Percentiles rank a stretch among this genome's conserved stretches.
phyloP scores from a whole-genome alignment of 768 basidiomycete genomes.

The Termitomyces titanicus region DNA sequence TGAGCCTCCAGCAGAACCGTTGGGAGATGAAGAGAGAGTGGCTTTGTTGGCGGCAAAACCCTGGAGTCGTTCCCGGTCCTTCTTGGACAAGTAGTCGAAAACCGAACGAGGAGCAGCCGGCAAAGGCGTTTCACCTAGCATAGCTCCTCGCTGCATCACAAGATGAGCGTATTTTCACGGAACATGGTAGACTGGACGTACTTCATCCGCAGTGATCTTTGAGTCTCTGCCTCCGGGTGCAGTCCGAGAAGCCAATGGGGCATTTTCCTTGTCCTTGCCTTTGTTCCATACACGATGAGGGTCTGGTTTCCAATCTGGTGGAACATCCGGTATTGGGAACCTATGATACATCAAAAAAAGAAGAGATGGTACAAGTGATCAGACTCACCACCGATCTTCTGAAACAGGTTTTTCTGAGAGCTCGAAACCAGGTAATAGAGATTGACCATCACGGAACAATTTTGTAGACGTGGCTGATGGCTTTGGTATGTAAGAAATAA shows the following conservation, averaged over 20 bases:
- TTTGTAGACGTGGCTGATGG: conserved; percentile 24
- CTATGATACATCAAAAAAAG: conserved; percentile 32
- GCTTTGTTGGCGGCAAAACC: conserved; percentile 40
- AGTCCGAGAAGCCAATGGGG: conserved; percentile 14
- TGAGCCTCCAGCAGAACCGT: conserved; percentile 19
- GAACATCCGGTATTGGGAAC: conserved; percentile 83
- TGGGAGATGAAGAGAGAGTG: conserved; percentile 7
- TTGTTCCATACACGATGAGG: conserved; percentile 72
- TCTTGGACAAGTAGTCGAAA: conserved; percentile 92
- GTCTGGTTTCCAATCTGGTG: conserved; percentile 81
- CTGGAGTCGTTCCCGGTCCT: conserved; percentile 83
- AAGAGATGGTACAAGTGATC: background rate
- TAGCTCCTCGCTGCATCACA: conserved; percentile 66
- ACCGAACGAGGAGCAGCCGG: conserved; percentile 74
- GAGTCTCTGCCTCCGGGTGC: conserved; percentile 44
- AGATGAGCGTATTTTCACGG: background rate
- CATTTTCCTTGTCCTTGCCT: conserved; percentile 46
- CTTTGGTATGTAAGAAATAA: conserved; percentile 28
- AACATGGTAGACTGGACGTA: conserved; percentile 28
- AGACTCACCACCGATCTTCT: conserved; percentile 64
- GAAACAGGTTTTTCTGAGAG: conserved; percentile 62
- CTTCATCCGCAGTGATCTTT: conserved; percentile 68
- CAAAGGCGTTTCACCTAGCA: conserved; percentile 79
- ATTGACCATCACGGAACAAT: conserved; percentile 72
- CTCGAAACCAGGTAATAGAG: conserved; percentile 72